phyloP scores from a whole-genome alignment of 2,329 filamentous ascomycete genomes.

The Fusarium avenaceum region DNA sequence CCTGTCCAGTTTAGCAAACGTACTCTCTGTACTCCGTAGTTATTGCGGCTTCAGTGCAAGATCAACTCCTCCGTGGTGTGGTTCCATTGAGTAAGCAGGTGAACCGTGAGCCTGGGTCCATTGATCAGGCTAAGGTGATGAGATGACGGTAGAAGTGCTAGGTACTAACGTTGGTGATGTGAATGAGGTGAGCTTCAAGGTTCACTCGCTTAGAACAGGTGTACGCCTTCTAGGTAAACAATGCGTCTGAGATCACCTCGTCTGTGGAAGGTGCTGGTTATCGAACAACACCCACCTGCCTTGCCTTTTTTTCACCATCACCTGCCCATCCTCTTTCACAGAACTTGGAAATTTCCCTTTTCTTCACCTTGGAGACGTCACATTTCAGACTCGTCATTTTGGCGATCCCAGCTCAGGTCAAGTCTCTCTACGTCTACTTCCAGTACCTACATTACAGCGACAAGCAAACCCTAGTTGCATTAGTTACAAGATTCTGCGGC shows the following conservation, averaged over 20 bases:
- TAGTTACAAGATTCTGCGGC: slow-evolving; percentile 20
- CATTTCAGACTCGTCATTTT: slow-evolving; percentile 34
- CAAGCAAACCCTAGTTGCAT: slow-evolving; percentile 25
- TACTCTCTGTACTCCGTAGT: neutral
- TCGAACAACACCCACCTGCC: slow-evolving; percentile 7
- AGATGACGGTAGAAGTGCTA: slow-evolving; percentile 4
- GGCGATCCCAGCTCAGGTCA: slow-evolving; percentile 19
- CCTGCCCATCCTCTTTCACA: neutral
- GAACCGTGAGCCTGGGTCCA: slow-evolving; percentile 20
- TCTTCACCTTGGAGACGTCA: slow-evolving; percentile 36
- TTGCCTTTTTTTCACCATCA: slow-evolving; percentile 21
- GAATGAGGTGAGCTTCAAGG: slow-evolving; percentile 25
- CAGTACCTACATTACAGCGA: neutral
- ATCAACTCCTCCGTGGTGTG: slow-evolving; percentile 4
- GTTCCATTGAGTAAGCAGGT: slow-evolving; percentile 19
- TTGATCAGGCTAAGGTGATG: slow-evolving; percentile 18
- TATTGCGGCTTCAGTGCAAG: slow-evolving; percentile 1
- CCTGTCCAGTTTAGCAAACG: neutral
- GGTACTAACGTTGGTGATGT: neutral
- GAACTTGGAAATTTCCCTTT: slow-evolving; percentile 1
- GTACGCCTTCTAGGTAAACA: slow-evolving; percentile 7
- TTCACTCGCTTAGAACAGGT: slow-evolving; percentile 16
- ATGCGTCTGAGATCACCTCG: slow-evolving; percentile 3
- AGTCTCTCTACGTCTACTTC: neutral
- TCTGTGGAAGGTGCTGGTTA: slow-evolving; percentile 1